Evolutionary conservation across 1,284 basidiomycete species (phyloP), one percentile per base, ranked within the genome.

Genomic region (Filobasidium uniguttulatum): DNA sequence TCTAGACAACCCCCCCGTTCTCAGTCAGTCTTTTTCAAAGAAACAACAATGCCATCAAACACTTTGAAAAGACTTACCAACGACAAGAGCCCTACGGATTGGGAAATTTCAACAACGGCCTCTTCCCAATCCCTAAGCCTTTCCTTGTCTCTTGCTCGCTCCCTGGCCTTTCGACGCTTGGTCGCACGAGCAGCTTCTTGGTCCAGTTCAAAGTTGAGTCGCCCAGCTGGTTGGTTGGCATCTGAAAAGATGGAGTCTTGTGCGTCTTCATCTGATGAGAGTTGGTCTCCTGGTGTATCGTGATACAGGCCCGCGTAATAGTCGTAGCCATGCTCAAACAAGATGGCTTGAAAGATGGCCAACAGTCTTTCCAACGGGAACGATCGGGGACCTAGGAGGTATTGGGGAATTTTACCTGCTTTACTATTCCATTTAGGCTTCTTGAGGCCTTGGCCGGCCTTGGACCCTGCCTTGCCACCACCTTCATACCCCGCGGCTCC

Each of bases 321-420:
- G 12, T 81, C 78, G 0, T 71, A 73, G 54, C 83, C 85, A 56
- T 89, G 80, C 63, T 93, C 88, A 51, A 86, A 82, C 31, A 90
- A 69, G 7, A 96, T 69, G 0, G 81, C 77, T 2, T 86, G 86
- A 6, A 91, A 76, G 49, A 94, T 83, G 0, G 87, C 85, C 1
- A 89, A 63, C 46, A 94, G 68, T 19, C 90, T 72, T 62, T 94
- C 90, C 1, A 93, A 67, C 0, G 84, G 77, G 62, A 93, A 93
- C 0, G 83, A 66, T 41, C 77, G 74, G 1, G 90, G 90, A 0
- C 90, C 89, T 4, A 85, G 69, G 5, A 90, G 75, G 20, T 81
- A 74, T 64, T 88, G 85, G 0, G 87, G 79, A 9, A 83, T 71
- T 17, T 23, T n/a, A 38, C 50, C 14, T 31, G 45, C 34, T 50